Evolutionary conservation across 495 filamentous ascomycete species (phyloP), one percentile per base, ranked within the genome.

Genomic region (Paragyromitra xinjiangensis): DNA sequence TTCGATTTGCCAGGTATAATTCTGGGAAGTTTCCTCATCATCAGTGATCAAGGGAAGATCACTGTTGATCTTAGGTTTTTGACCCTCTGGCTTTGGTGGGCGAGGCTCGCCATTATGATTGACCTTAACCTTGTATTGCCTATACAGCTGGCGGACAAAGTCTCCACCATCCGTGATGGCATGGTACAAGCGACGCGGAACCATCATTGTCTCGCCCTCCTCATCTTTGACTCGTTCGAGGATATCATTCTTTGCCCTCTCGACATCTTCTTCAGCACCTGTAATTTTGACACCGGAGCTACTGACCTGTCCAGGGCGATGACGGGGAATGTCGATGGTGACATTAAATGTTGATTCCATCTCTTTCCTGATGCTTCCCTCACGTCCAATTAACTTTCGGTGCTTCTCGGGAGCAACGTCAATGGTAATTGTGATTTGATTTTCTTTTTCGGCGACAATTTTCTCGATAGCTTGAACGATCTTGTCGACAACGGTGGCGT

Each of bases 281-380:
- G 89, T 89, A 67, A 99, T 88, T 85, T 95, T 97, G 79, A 99
- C 89, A 64, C 90, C 88, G 40, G 88, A 87, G 69, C 89, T 87
- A 58, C 88, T 89, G 19, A 93, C 94, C 63, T 92, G 88, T 39
- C 87, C 87, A 79, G 85, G 88, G 39, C 89, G 89, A 77, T 89
- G 88, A 77, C 92, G 92, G 11, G 95, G 95, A 66, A 99, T 92
- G 78, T 97, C 93, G 75, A 99, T 89, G 16, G 90, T 90, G 78
- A 99, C 90, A 71, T 90, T 91, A 87, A 98, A 97, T 82, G 93
- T 89, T 26, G 91, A 89, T 85, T 98, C 95, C n/a, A 99, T 89
- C 55, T 89, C 87, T 64, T 92, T 91, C 75, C 94, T 90, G 45
- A 90, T 90, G 65, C 95, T 93, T 66, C 95, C 95, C 72, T 94